Evolutionary conservation across 202 grass and related monocot genomes (phyloP), one percentile per base, ranked within the genome.

Genomic region (Eragrostis tef): DNA sequence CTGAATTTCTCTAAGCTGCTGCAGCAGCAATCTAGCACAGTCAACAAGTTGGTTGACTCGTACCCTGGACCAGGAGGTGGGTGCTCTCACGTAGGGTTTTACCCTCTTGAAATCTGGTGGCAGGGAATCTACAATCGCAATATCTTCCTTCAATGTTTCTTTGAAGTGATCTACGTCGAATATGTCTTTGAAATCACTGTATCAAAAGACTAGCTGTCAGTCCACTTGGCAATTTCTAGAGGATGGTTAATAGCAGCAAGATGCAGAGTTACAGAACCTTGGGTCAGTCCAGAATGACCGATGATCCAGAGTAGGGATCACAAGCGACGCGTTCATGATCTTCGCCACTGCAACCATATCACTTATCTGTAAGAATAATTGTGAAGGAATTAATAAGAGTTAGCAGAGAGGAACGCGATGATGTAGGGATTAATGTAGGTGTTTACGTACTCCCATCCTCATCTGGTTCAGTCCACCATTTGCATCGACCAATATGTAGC

Each of bases 401-500:
- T 86, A 87, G 79, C 77, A 64, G 26, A 71, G 84, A 43, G 60
- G 0, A 63, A 44, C n/a, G 66, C 31, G 57, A 79, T 46, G 10
- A 42, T n/a, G 0, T n/a, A n/a, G 52, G 42, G 25, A 5, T 53
- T 61, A 21, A 29, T 9, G 68, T 21, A 84, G 26, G 8, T 27
- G 45, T 88, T 39, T 22, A 73, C 80, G 0, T 87, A 97, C 94
- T n/a, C 94, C 94, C 84, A 97, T 82, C 68, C 91, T 73, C 91
- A 97, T 97, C 79, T 97, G 94, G 67, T 97, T 97, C 0, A 97
- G 82, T 15, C 94, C 94, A 17, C 94, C 94, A 31, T 97, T 97
- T 51, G 94, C 88, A 59, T 86, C 81, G 2, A 93, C 78, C n/a
- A 89, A 43, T 11, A 97, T 79, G 73, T 88, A 93, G 0, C 94